Evolutionary conservation across 2,329 filamentous ascomycete genomes (phyloP).

Genomic region (Trichoderma endophyticum): DNA sequence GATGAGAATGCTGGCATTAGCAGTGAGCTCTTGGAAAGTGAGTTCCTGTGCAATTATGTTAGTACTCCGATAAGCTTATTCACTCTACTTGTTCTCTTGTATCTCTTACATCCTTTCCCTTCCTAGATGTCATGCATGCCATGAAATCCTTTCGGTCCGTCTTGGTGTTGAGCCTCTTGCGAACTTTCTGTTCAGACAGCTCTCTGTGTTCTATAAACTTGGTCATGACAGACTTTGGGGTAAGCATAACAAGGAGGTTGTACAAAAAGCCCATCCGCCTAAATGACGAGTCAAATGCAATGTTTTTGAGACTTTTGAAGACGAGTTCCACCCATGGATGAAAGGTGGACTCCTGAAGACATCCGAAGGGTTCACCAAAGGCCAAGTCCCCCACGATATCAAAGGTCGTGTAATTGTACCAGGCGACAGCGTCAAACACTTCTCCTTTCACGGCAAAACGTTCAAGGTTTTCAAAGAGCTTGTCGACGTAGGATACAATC

Average conservation of each 20-base stretch:
- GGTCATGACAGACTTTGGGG: not conserved
- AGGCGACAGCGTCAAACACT: constrained; percentile 26
- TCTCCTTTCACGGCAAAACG: constrained; percentile 16
- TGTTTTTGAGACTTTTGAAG: constrained; percentile 20
- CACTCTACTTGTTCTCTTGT: not conserved
- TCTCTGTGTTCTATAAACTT: not conserved
- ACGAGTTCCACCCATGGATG: constrained; percentile 29
- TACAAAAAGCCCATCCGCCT: not conserved
- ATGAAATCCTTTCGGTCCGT: constrained; percentile 17
- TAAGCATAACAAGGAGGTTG: not conserved
- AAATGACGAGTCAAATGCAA: not conserved
- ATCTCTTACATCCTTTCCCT: not conserved
- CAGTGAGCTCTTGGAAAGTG: constrained; percentile 17
- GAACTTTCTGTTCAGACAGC: not conserved
- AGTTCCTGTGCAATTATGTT: not conserved
- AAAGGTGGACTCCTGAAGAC: constrained; percentile 25
- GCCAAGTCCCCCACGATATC: constrained; percentile 32
- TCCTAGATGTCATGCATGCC: not conserved
- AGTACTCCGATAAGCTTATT: not conserved
- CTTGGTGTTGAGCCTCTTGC: not conserved
- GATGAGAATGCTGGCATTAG: constrained; percentile 22
- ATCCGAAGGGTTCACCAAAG: constrained; percentile 31
- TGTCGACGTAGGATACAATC: constrained; percentile 28
- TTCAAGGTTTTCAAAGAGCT: constrained; percentile 26
- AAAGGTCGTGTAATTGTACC: constrained; percentile 31